Percentiles rank a stretch among this genome's conserved stretches.
phyloP scores from a whole-genome alignment of 1,139 yeast genomes.

The Wickerhamomyces sp. region DNA sequence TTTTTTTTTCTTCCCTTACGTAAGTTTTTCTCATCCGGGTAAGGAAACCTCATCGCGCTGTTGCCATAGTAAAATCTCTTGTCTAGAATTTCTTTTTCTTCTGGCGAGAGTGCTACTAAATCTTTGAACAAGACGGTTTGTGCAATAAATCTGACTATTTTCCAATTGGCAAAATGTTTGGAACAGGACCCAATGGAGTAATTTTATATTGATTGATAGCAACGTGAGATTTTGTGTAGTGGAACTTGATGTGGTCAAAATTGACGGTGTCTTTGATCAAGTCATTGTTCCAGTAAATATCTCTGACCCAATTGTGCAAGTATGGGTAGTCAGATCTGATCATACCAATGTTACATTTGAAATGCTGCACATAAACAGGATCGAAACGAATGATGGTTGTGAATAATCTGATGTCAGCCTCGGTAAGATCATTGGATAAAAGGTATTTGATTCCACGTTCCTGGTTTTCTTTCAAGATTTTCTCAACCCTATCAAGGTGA shows the following conservation, averaged over 20 bases:
- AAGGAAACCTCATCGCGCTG: neutral
- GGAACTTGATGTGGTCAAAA: conserved; percentile 85
- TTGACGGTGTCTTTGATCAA: conserved; percentile 77
- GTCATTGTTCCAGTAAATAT: conserved; percentile 78
- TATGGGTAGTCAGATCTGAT: conserved; percentile 78
- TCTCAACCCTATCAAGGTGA: conserved; percentile 73
- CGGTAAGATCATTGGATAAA: conserved; percentile 68
- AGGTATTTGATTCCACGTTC: conserved; percentile 41
- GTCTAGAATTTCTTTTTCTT: conserved; percentile 1
- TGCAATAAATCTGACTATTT: neutral
- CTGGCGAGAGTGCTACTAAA: too few relatives aligned
- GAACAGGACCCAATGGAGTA: conserved; percentile 87
- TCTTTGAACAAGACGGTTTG: neutral
- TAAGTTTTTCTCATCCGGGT: neutral
- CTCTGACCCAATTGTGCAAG: conserved; percentile 73
- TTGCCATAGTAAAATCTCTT: neutral
- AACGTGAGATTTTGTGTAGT: conserved; percentile 80
- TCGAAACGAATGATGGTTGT: conserved; percentile 85
- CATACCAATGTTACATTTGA: conserved; percentile 84
- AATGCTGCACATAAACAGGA: conserved; percentile 89
- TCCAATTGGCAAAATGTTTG: conserved; percentile 49
- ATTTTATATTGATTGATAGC: conserved; percentile 78
- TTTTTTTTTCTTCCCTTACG: neutral
- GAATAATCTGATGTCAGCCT: conserved; percentile 83
- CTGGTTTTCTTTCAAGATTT: conserved; percentile 45